Conservation (phyloP, 148 eudicot genomes). For the Rhododendron simsii region DNA sequence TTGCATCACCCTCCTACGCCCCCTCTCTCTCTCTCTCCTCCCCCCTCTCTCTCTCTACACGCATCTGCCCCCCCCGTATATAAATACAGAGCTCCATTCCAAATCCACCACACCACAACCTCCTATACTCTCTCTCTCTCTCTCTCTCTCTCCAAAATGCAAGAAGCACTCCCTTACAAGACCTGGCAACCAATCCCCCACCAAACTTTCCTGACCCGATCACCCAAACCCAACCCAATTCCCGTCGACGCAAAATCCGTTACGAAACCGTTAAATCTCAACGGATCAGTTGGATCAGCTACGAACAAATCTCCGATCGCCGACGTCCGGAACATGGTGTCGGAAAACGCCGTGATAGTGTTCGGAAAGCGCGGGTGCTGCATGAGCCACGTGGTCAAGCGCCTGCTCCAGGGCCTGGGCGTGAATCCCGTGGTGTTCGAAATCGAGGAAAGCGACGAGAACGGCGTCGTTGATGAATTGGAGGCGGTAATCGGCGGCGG, state of each 20-base stretch:
- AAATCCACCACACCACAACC: neutral
- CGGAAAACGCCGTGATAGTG: slow-evolving; percentile 46
- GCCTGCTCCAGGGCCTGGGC: slow-evolving; percentile 45
- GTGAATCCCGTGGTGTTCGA: slow-evolving; percentile 50
- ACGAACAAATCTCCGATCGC: neutral
- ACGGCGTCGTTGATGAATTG: slow-evolving; percentile 23
- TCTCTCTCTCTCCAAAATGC: slow-evolving; percentile 24
- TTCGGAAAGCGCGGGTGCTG: slow-evolving; percentile 50
- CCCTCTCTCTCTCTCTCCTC: neutral
- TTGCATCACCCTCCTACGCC: neutral
- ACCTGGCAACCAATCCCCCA: slow-evolving; percentile 12
- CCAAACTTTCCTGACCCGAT: neutral
- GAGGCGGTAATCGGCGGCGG: slow-evolving; percentile 3
- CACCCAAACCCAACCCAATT: neutral
- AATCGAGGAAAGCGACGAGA: slow-evolving; percentile 38
- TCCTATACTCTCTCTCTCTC: neutral
- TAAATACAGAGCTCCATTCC: neutral
- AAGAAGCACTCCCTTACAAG: slow-evolving; percentile 35
- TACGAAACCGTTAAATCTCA: neutral
- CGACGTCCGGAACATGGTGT: slow-evolving; percentile 23
- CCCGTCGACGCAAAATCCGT: neutral
- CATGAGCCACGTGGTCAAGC: slow-evolving; percentile 53
- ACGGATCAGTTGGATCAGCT: neutral
- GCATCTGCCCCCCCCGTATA: neutral
- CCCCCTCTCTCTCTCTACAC: neutral